Conservation (phyloP, 176 grass and related monocot genomes). For the Tuctoria greenei region DNA sequence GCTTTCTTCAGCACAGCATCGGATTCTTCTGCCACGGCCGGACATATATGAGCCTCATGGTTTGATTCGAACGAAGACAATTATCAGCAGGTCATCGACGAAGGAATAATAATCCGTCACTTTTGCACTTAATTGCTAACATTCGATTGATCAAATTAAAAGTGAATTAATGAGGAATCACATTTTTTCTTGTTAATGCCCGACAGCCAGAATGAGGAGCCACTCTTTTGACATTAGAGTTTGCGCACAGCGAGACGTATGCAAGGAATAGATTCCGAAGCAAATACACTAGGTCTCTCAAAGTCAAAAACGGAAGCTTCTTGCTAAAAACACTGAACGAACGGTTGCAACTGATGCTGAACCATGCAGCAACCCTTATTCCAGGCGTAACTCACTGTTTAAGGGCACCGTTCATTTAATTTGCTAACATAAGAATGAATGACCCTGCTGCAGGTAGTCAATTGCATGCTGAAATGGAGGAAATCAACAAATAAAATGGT, state of each 20-base stretch:
- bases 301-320: conserved; percentile 28
- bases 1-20: conserved; percentile 35
- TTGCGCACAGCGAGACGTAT: not conserved
- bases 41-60: conserved; percentile 20
- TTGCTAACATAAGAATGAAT: no score
- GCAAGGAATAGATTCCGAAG: conserved; percentile 28
- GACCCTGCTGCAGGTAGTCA: no score
- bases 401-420: no score
- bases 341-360: not conserved
- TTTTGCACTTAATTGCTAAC: conserved; percentile 3
- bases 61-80: conserved; percentile 4
- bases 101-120: not conserved
- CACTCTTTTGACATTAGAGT: not conserved
- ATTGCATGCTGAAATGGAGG: no score
- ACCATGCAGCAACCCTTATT: not conserved
- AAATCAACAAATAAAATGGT: no score
- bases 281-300: not conserved
- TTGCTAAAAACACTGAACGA: not conserved
- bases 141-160: conserved; percentile 4
- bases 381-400: not conserved
- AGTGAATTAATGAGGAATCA: conserved; percentile 23
- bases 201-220: conserved; percentile 16
- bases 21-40: conserved; percentile 23
- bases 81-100: conserved; percentile 21
- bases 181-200: conserved; percentile 43